Base-by-base conservation (phyloP, 192 early-diverging fungal genomes). In the Haplosporangium gracile region DNA sequence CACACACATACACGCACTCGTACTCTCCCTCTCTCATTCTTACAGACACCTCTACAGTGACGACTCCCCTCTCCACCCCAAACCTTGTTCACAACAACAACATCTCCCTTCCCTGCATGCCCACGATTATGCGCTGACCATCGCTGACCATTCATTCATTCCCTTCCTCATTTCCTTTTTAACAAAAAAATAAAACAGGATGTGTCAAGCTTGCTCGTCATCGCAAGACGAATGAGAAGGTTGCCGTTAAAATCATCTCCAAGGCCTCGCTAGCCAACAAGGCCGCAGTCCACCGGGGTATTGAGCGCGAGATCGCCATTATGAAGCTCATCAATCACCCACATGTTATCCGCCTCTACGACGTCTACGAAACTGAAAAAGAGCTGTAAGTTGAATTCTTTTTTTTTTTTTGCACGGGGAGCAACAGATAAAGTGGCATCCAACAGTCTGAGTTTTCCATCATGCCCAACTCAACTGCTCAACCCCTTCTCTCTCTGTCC, bases 251-350 rank as follows among this genome's bases (percentile, higher is more conserved):
- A 70, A 90, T 90, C 78, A 90, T 92, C 65, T 89, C 90, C 32
- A 92, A 92, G 74, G 82, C 90, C 8, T 88, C 89, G 8, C 51
- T 92, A 45, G 87, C 82, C 26, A 83, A 89, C 72, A 89, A 90
- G 75, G 77, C 81, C 1, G 88, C 90, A 2, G 89, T 91, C 6
- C 85, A 91, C 55, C 85, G 82, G 32, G 91, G 90, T 20, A 90
- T 91, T 6, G 89, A 90, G 47, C 89, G 91, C 16, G 91, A 92
- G 69, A 92, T 92, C 70, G 90, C 91, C 29, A 88, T 92, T 24
- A 92, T 91, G 90, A 91, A 90, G 74, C 53, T 90, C 32, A 90
- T 92, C 53, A 88, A 89, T 36, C 91, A 92, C 70, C 90, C 91
- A 18, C 89, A 91, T 77, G 91, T 92, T 39, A 89, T 91, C 26